Evolutionary conservation across 164 flowering plant species (phyloP).

Genomic region (Vitis cinerea): DNA sequence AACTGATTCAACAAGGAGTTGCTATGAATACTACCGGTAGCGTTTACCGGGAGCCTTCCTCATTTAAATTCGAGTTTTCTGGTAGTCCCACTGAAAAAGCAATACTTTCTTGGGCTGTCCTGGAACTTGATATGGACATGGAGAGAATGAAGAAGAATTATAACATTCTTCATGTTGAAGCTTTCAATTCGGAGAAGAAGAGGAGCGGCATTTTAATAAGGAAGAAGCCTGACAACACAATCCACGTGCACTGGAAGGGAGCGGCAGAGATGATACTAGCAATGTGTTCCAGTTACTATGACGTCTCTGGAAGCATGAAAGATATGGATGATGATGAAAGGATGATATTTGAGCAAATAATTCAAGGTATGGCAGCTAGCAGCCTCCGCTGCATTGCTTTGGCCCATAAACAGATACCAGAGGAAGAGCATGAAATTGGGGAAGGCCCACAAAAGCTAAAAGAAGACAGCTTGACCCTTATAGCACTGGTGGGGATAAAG

Average conservation of each 20-base stretch:
- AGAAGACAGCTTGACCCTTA: slow-evolving; percentile 34
- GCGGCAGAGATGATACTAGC: slow-evolving; percentile 65
- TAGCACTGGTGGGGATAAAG: slow-evolving; percentile 56
- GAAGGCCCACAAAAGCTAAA: slow-evolving; percentile 7
- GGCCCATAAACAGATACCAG: slow-evolving; percentile 33
- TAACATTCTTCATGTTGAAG: slow-evolving; percentile 39
- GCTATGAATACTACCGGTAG: slow-evolving; percentile 52
- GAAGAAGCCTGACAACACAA: slow-evolving; percentile 20
- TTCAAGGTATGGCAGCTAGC: slow-evolving; percentile 62
- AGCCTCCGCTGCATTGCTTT: slow-evolving; percentile 69
- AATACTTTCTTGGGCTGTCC: slow-evolving; percentile 56
- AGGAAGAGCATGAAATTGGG: slow-evolving; percentile 8
- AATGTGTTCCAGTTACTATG: slow-evolving; percentile 50
- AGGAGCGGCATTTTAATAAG: slow-evolving; percentile 43
- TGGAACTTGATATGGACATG: slow-evolving; percentile 36
- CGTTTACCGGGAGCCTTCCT: slow-evolving; percentile 19
- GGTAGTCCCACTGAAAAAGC: slow-evolving; percentile 77
- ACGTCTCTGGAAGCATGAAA: slow-evolving; percentile 26
- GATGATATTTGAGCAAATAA: slow-evolving; percentile 29
- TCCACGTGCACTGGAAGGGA: slow-evolving; percentile 65
- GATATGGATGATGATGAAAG: slow-evolving; percentile 22
- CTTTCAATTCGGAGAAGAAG: slow-evolving; percentile 67
- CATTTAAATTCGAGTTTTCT: slow-evolving; percentile 37
- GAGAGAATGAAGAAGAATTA: slow-evolving; percentile 26
- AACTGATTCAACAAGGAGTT: slow-evolving; percentile 46